These are phyloP conservation scores for Cercospora canescens DNA, from an alignment of 2,329 filamentous ascomycete species.

Conservation along the genomic window DNA sequence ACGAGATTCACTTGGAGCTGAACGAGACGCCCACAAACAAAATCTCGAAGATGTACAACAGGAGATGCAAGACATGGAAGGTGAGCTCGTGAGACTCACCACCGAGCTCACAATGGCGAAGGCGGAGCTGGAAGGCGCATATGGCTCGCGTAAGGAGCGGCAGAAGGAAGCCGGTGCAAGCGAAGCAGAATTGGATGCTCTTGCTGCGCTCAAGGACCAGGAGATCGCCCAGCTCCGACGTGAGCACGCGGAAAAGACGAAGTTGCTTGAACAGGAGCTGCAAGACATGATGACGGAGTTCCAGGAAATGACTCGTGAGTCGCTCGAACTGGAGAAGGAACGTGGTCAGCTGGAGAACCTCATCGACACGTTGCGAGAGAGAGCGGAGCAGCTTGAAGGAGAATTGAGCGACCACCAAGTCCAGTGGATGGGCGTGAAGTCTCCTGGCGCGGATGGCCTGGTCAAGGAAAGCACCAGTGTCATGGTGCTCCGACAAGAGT, in stretches of 20 bases:
- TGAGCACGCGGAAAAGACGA: constrained; percentile 33
- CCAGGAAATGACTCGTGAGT: constrained; percentile 68
- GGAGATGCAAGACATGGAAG: constrained; percentile 51
- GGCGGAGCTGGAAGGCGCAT: constrained; percentile 91
- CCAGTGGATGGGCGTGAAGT: constrained; percentile 62
- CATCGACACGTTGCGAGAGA: constrained; percentile 65
- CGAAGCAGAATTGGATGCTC: constrained; percentile 46
- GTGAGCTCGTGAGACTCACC: constrained; percentile 64
- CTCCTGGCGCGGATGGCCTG: constrained; percentile 41
- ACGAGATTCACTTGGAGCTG: constrained; percentile 22
- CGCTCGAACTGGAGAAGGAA: constrained; percentile 71
- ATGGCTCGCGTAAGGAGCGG: constrained; percentile 72
- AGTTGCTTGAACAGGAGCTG: constrained; percentile 63
- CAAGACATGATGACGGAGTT: constrained; percentile 69
- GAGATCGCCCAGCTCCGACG: constrained; percentile 45
- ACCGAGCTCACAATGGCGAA: constrained; percentile 86
- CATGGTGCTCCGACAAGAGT: constrained; percentile 69
- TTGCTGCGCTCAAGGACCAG: constrained; percentile 44
- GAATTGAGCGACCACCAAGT: constrained; percentile 68
- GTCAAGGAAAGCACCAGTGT: constrained; percentile 62
- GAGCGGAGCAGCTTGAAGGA: constrained; percentile 62
- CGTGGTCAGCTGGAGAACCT: constrained; percentile 63
- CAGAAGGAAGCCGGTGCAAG: constrained; percentile 67
- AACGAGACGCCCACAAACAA: constrained; percentile 20
- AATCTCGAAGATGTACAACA: constrained; percentile 31